Evolutionary conservation across 2,329 filamentous ascomycete genomes (phyloP).

Genomic region (Hymenoscyphus occultus): DNA sequence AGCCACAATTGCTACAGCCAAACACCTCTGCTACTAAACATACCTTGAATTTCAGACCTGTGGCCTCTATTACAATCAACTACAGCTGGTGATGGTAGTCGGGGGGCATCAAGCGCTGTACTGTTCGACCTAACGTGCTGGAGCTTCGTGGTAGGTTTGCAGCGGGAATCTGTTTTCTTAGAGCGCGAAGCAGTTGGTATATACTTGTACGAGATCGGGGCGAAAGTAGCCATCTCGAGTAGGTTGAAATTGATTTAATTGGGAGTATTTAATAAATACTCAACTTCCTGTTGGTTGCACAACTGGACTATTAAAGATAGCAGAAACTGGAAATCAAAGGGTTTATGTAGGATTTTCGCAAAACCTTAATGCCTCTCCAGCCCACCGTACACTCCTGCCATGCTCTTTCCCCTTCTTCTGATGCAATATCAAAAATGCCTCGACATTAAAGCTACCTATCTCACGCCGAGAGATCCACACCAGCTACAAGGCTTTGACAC

Average conservation of each 20-base stretch:
- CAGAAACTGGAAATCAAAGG: conserved; percentile 13
- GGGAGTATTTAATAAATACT: conserved; percentile 22
- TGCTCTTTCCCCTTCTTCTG: conserved; percentile 16
- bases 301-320: conserved; percentile 17
- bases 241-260: conserved; percentile 22
- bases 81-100: too few relatives aligned
- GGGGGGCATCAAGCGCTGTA: background rate
- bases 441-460: conserved; percentile 17
- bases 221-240: conserved; percentile 25
- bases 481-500: conserved; percentile 18
- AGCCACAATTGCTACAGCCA: conserved; percentile 18
- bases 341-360: conserved; percentile 18
- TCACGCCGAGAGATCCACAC: conserved; percentile 15
- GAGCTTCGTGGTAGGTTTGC: conserved; percentile 18
- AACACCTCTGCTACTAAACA: too few relatives aligned
- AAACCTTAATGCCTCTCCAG: conserved; percentile 15
- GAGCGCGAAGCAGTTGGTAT: conserved; percentile 23
- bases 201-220: conserved; percentile 22
- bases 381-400: conserved; percentile 9
- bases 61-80: conserved; percentile 17
- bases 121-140: background rate
- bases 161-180: conserved; percentile 19
- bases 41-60: conserved; percentile 22
- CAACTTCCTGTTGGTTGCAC: conserved; percentile 18
- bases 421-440: conserved; percentile 19